These are phyloP conservation scores for Eucommia ulmoides DNA, from an alignment of 257 asterid species.

Conservation along the genomic window DNA sequence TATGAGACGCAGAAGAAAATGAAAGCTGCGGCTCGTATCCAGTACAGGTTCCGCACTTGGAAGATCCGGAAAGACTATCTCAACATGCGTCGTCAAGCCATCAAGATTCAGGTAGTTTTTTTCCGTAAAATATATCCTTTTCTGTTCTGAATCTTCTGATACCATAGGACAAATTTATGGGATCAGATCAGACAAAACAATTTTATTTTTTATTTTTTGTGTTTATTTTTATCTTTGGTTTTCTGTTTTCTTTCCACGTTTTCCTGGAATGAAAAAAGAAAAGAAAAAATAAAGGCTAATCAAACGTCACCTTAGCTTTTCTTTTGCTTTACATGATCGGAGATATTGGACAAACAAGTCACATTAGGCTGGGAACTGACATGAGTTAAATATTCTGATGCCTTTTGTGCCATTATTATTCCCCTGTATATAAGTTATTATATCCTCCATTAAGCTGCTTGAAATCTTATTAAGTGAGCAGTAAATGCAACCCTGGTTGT, in stretches of 20 bases:
- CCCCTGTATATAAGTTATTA: background rate
- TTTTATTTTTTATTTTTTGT: no score
- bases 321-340: no score
- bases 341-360: no score
- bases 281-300: no score
- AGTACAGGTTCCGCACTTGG: slow-evolving; percentile 76
- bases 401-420: no score
- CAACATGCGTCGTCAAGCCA: slow-evolving; percentile 76
- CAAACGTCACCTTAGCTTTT: no score
- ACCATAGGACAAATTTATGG: background rate
- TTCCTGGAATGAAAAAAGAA: no score
- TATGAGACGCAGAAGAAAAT: slow-evolving; percentile 54
- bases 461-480: background rate
- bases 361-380: no score
- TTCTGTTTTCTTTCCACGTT: no score
- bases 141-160: background rate
- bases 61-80: slow-evolving; percentile 77
- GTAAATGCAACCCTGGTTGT: background rate
- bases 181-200: no score
- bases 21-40: slow-evolving; percentile 85
- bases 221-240: no score
- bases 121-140: background rate
- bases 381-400: no score
- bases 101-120: slow-evolving; percentile 65
- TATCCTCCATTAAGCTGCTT: background rate